These are phyloP conservation scores for Adansonia digitata DNA, from an alignment of 345 rosid species.

Conservation along the genomic window DNA sequence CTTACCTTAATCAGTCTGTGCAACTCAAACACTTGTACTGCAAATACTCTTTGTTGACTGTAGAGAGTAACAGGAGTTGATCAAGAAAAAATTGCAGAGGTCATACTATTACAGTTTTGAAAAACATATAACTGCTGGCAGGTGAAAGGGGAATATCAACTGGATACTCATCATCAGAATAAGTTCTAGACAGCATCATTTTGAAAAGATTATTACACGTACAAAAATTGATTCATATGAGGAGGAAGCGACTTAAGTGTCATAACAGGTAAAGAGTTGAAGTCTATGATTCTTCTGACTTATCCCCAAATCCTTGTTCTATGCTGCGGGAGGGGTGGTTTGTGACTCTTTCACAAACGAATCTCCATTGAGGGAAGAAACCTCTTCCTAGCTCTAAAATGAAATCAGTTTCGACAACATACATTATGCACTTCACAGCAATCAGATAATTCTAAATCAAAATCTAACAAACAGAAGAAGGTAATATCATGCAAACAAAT, in stretches of 20 bases:
- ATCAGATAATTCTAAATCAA: neutral
- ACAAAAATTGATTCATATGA: neutral
- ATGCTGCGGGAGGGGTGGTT: neutral
- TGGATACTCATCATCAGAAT: neutral
- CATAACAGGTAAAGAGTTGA: neutral
- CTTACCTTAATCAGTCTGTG: conserved; percentile 90
- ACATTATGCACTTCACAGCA: neutral
- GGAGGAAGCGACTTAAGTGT: neutral
- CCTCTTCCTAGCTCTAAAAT: conserved; percentile 1
- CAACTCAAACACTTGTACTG: conserved; percentile 54
- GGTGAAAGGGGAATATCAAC: conserved; percentile 6
- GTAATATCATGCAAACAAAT: neutral
- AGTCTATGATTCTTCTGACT: neutral
- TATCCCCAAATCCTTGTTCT: neutral
- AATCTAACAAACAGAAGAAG: conserved; percentile 3
- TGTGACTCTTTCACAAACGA: neutral
- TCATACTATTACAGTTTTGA: neutral
- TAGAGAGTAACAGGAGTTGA: conserved; percentile 35
- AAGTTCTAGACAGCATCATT: neutral
- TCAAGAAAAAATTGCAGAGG: conserved; percentile 25
- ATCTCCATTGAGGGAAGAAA: neutral
- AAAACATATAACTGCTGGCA: neutral
- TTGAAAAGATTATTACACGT: neutral
- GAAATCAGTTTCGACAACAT: neutral
- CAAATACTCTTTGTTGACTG: conserved; percentile 63